Conservation (phyloP, 2,329 filamentous ascomycete genomes). For the Curvularia verruculosa region DNA sequence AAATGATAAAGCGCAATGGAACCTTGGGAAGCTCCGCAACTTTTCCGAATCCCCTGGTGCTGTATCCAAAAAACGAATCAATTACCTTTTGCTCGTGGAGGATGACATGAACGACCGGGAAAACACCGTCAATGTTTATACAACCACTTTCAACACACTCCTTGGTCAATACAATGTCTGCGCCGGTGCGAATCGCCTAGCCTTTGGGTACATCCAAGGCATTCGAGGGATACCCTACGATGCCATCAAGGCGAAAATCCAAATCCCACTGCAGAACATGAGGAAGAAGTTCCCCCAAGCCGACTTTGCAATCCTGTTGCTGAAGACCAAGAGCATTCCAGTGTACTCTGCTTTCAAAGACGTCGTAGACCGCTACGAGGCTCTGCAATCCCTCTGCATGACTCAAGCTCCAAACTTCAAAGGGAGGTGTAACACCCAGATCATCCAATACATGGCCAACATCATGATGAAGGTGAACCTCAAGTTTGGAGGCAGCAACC, state of each 20-base stretch:
- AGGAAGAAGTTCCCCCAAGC: not conserved
- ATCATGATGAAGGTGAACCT: constrained; percentile 39
- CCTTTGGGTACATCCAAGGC: not conserved
- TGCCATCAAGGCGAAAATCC: not conserved
- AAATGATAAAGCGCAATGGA: not conserved
- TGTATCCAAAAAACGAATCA: not conserved
- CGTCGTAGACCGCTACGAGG: constrained; percentile 18
- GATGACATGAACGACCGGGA: not conserved
- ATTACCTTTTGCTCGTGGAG: not conserved
- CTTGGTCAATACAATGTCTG: not conserved
- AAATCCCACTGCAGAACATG: not conserved
- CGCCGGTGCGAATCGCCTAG: not conserved
- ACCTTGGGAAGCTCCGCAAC: not conserved
- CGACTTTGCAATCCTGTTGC: not conserved
- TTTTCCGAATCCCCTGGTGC: not conserved
- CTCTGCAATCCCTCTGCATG: constrained; percentile 24
- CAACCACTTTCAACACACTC: not conserved
- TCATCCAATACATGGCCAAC: constrained; percentile 21
- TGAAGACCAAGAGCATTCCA: constrained; percentile 5
- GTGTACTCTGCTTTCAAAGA: not conserved
- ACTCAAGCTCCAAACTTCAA: constrained; percentile 6
- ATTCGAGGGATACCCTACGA: not conserved
- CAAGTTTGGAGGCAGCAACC: constrained; percentile 34
- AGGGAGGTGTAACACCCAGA: constrained; percentile 6
- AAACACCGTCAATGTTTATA: not conserved